Base-by-base conservation (phyloP, 495 filamentous ascomycete genomes). In the Talaromyces stipitatus region DNA sequence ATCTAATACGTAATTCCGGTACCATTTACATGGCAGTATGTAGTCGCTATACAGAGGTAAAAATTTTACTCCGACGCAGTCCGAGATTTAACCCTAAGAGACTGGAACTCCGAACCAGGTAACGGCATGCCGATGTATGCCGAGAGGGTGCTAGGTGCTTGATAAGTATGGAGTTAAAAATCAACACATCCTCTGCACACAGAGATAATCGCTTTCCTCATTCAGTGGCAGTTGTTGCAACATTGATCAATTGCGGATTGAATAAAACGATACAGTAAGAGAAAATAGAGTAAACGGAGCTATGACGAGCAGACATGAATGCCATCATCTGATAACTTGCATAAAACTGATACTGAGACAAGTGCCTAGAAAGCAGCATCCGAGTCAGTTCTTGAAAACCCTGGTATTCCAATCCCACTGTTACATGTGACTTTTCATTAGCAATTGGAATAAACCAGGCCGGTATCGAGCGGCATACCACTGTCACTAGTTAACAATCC, bases 321-420 rank as follows among this genome's bases (percentile, higher is more conserved):
- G 14, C 53, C 53, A 55, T 4, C 22, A 16, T 27, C 53, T 33
- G 18, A 28, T 14, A 4, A 29, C 14, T 32, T 55, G 33, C 32
- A 45, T 46, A 6, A 55, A 55, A 27, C 53, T 45, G 33, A 55
- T 55, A 27, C 53, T 55, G 33, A 55, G 45, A n/a, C n/a, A 4
- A 55, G 1, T 2, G 32, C 53, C 53, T 55, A n/a, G 12, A 14
- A 33, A 26, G 52, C 5, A n/a, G 26, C 9, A 20, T 43, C 9
- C 11, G 11, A 45, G 12, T 41, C 12, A 45, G 12, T 41, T 11
- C n/a, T 10, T 3, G 30, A 14, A 45, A 16, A 14, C 16, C 1
- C 12, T 20, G 33, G 22, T 0, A n/a, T 27, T 5, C 8, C n/a
- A 30, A 7, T 45, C 53, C 26, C 18, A 55, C 53, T 1, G 53